Evolutionary conservation across 1,284 basidiomycete genomes (phyloP).

Genomic region (Pisolithus thermaeus): DNA sequence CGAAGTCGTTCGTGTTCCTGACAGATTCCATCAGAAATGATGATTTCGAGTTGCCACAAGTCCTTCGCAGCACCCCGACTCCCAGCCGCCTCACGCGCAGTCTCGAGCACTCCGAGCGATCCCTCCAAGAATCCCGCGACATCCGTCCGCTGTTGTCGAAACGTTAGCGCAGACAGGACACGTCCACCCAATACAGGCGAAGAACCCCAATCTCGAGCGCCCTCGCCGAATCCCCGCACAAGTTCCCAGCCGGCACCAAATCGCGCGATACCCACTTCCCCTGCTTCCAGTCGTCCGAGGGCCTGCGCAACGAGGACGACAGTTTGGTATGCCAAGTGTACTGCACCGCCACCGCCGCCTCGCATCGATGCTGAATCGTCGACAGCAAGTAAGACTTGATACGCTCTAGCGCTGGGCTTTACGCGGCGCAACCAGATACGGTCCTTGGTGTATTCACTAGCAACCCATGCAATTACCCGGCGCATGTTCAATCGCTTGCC

Average conservation of each 20-base stretch:
- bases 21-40: slow-evolving; percentile 98
- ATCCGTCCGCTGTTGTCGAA: slow-evolving; percentile 90
- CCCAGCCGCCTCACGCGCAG: slow-evolving; percentile 55
- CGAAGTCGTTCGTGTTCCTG: slow-evolving; percentile 89
- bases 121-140: slow-evolving; percentile 83
- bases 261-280: slow-evolving; percentile 87
- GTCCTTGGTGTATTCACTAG: slow-evolving; percentile 98
- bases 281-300: slow-evolving; percentile 88
- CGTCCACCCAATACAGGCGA: slow-evolving; percentile 25
- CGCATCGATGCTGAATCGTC: slow-evolving; percentile 98
- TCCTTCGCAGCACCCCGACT: slow-evolving; percentile 58
- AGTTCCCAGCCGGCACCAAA: slow-evolving; percentile 90
- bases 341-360: slow-evolving; percentile 84
- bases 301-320: slow-evolving; percentile 91
- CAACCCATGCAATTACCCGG: slow-evolving; percentile 98
- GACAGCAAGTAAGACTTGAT: slow-evolving; percentile 91
- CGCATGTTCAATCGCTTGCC: slow-evolving; percentile 99
- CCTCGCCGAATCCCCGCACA: slow-evolving; percentile 80
- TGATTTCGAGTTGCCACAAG: slow-evolving; percentile 97
- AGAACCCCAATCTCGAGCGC: slow-evolving; percentile 24
- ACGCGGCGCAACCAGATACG: slow-evolving; percentile 98
- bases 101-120: slow-evolving; percentile 73
- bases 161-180: slow-evolving; percentile 82
- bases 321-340: slow-evolving; percentile 94
- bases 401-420: slow-evolving; percentile 90